Conservation (phyloP, 768 basidiomycete genomes). For the Neoboletus magnificus region DNA sequence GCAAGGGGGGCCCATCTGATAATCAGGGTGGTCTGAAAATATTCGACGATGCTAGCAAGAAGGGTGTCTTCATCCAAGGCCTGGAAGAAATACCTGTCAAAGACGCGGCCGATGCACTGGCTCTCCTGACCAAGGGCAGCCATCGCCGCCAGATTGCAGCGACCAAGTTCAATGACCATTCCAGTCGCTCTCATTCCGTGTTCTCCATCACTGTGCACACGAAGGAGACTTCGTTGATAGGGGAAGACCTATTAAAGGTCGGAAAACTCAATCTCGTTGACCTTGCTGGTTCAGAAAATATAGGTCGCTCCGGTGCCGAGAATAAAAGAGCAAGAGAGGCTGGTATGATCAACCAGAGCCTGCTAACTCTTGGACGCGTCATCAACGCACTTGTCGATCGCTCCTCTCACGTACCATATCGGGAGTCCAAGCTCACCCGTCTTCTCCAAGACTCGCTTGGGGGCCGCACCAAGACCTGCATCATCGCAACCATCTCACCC, state of each 20-base stretch:
- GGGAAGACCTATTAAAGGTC: conserved; percentile 87
- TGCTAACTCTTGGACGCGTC: conserved; percentile 94
- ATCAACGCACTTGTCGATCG: conserved; percentile 95
- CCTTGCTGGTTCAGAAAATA: conserved; percentile 95
- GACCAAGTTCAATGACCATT: conserved; percentile 97
- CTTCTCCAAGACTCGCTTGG: conserved; percentile 98
- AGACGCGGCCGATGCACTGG: conserved; percentile 78
- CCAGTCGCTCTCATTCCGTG: conserved; percentile 95
- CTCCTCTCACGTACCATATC: conserved; percentile 89
- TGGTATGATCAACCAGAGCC: conserved; percentile 97
- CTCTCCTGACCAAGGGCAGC: conserved; percentile 84
- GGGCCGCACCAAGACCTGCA: conserved; percentile 94
- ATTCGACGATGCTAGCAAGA: conserved; percentile 87
- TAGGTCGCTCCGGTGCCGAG: conserved; percentile 92
- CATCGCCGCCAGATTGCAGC: conserved; percentile 89
- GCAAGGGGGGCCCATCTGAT: conserved; percentile 52
- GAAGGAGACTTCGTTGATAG: conserved; percentile 73
- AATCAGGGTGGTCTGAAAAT: conserved; percentile 70
- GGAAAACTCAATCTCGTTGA: conserved; percentile 98
- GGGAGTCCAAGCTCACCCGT: conserved; percentile 96
- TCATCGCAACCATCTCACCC: conserved; percentile 95
- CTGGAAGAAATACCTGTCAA: conserved; percentile 86
- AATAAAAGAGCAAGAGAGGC: conserved; percentile 94
- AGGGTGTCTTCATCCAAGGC: conserved; percentile 91
- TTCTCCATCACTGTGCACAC: conserved; percentile 95